A percentile compares a stretch with the other conserved stretches of the same genome.
These are phyloP conservation scores for Paxillus involutus DNA, from an alignment of 768 basidiomycete genomes.

Conservation along the genomic window DNA sequence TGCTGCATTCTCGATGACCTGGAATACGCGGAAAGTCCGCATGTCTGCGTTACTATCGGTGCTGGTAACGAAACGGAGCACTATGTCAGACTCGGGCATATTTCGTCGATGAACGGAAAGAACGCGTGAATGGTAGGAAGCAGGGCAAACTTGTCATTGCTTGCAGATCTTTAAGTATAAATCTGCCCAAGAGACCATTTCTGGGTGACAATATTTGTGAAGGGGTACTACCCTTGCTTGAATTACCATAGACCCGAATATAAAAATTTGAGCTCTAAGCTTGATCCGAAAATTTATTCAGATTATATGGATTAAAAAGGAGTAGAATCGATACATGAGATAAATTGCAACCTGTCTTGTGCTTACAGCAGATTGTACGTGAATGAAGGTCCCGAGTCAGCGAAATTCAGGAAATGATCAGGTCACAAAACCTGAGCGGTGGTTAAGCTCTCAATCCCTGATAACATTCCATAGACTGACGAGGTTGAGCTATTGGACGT, in stretches of 20 bases:
- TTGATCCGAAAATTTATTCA: slow-evolving; percentile 24
- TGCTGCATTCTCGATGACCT: slow-evolving; percentile 28
- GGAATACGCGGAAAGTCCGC: slow-evolving; percentile 44
- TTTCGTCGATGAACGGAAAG: neutral
- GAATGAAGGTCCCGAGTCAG: slow-evolving; percentile 6
- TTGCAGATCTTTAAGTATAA: slow-evolving; percentile 4
- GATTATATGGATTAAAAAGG: slow-evolving; percentile 8
- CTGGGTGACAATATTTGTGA: slow-evolving; percentile 4
- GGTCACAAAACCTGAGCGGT: too few relatives aligned
- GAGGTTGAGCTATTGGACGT: too few relatives aligned
- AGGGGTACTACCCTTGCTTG: neutral
- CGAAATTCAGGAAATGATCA: too few relatives aligned
- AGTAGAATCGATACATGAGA: slow-evolving; percentile 14
- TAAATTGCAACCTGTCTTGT: neutral
- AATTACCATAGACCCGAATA: slow-evolving; percentile 6
- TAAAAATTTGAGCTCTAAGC: slow-evolving; percentile 13
- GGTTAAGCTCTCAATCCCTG: too few relatives aligned
- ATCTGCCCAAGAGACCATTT: neutral
- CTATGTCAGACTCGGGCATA: slow-evolving; percentile 36
- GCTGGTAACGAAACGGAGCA: slow-evolving; percentile 39
- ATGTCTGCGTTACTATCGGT: slow-evolving; percentile 33
- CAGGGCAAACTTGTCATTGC: neutral
- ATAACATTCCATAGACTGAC: too few relatives aligned
- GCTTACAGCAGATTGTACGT: slow-evolving; percentile 21
- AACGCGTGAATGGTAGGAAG: neutral